Conservation (phyloP, 768 basidiomycete genomes). For the Boletus rufocinnamomeus region DNA sequence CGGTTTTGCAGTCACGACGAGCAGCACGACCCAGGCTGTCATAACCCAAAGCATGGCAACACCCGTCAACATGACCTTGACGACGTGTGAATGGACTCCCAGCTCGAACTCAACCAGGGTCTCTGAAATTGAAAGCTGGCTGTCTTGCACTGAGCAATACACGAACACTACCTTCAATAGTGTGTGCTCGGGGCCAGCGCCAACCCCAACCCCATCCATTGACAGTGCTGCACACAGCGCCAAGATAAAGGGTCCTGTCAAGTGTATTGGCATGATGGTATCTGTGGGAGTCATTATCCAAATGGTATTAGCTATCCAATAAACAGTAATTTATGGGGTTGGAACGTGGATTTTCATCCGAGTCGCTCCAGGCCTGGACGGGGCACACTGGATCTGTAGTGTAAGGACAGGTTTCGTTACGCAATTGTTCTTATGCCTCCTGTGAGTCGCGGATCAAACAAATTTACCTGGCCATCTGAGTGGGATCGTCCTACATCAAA, state of each 20-base stretch:
- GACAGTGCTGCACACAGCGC: background rate
- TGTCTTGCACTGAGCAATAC: background rate
- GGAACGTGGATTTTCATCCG: background rate
- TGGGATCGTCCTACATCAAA: no score
- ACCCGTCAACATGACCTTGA: background rate
- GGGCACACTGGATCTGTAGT: background rate
- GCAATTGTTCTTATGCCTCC: background rate
- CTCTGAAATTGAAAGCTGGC: background rate
- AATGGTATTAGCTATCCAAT: background rate
- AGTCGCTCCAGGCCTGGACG: background rate
- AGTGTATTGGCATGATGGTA: background rate
- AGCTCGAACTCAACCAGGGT: background rate
- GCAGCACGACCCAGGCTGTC: background rate
- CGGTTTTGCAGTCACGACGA: background rate
- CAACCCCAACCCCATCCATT: background rate
- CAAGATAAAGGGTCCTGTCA: background rate
- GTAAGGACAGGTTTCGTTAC: background rate
- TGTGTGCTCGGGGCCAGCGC: background rate
- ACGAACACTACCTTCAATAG: background rate
- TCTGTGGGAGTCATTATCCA: background rate
- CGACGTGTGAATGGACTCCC: constrained; percentile 4
- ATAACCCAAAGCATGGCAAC: background rate
- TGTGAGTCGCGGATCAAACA: background rate
- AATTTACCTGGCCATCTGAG: no score
- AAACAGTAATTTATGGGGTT: background rate